Base-by-base conservation (phyloP, 768 basidiomycete genomes). In the Xerocomellus intermedius region DNA sequence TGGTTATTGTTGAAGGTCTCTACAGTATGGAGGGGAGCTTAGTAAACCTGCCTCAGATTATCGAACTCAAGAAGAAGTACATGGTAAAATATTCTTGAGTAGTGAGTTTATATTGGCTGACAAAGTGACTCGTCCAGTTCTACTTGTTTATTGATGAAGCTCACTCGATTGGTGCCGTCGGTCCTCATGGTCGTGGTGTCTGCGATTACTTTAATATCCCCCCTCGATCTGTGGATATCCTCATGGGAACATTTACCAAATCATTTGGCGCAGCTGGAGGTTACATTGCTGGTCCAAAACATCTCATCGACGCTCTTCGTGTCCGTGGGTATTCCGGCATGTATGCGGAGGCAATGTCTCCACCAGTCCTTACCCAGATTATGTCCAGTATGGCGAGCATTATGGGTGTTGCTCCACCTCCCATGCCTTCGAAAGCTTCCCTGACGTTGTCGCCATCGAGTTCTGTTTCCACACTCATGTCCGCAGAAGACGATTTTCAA, bases 11-110 rank as follows among this genome's bases (percentile, higher is more conserved):
- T 13, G 97, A 99, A 69, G 97, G 97, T 3, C 72, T 99, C 42
- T 98, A 93, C 75, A 94, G 91, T 57, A 99, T 99, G 97, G 97
- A 98, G 74, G 97, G 97, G n/a, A 94, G 91, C 10, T 64, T 98
- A 60, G 84, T 89, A 35, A 84, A 98, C 69, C 66, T 99, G 41
- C 97, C 95, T 4, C 77, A 65, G 13, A 76, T 99, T 51, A 63
- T 98, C 54, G 88, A 89, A 60, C 79, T 99, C 49, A 98, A 97
- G 79, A 80, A 87, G 70, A 89, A 86, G 68, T 98, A 97, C 82
- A 98, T 98, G 84, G 96, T 94, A 38, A 30, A 35, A 6, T 28
- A 10, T 36, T 56, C 47, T 79, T 60, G 5, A 16, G 16, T 35
- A 28, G 13, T 44, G n/a, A 3, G 3, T 21, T 16, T 37, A 28